Conservation (phyloP, 2,329 filamentous ascomycete species). For the Pseudogymnoascus sp. region DNA sequence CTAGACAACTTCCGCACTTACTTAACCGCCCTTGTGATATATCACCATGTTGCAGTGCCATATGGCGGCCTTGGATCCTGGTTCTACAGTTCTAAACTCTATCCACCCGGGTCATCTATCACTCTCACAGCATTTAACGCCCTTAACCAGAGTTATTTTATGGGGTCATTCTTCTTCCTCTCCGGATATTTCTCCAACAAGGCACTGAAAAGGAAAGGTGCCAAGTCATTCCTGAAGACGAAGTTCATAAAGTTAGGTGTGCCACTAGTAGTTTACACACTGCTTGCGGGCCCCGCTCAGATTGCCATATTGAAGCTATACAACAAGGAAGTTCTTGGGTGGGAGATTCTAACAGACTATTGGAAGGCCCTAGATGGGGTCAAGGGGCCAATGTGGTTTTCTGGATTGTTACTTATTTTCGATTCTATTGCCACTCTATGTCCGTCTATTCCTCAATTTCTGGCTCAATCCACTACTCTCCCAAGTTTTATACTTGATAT, state of each 20-base stretch:
- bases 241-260: constrained; percentile 10
- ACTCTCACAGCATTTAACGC: constrained; percentile 11
- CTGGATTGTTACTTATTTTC: not conserved
- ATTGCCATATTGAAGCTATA: constrained; percentile 4
- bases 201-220: constrained; percentile 8
- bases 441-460: not conserved
- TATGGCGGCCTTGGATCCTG: constrained; percentile 11
- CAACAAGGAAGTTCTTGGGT: not conserved
- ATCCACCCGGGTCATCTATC: not conserved
- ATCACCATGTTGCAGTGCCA: constrained; percentile 10
- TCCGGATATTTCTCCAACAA: constrained; percentile 8
- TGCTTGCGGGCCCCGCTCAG: constrained; percentile 5
- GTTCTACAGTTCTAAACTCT: constrained; percentile 6
- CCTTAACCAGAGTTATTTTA: constrained; percentile 12
- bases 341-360: not conserved
- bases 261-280: constrained; percentile 6
- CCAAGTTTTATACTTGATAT: constrained; percentile 1
- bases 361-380: not conserved
- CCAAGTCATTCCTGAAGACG: constrained; percentile 3
- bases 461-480: not conserved
- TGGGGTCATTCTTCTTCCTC: constrained; percentile 13
- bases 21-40: constrained; percentile 11
- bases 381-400: not conserved
- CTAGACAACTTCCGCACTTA: constrained; percentile 6
- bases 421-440: not conserved